Evolutionary conservation across 257 asterid species (phyloP).

Genomic region (Echites panduratus): DNA sequence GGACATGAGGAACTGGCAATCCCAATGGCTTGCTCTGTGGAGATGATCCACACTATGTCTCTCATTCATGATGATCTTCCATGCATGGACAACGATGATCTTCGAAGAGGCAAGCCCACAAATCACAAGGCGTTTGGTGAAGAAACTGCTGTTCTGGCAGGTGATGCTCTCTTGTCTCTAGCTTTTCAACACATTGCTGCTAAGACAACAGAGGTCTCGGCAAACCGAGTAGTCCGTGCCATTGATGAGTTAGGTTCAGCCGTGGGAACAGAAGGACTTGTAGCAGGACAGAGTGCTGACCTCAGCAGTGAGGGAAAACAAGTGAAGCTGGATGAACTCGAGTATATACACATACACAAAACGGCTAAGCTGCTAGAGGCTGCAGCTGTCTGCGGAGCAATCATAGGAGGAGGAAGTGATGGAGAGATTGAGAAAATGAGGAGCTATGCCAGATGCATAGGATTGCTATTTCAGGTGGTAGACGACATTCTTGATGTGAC

Average conservation of each 20-base stretch:
- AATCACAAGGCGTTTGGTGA: slow-evolving; percentile 60
- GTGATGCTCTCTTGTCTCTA: slow-evolving; percentile 59
- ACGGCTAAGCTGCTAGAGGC: slow-evolving; percentile 71
- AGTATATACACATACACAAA: slow-evolving; percentile 61
- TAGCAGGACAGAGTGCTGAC: slow-evolving; percentile 64
- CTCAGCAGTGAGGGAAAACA: slow-evolving; percentile 45
- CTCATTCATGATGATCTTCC: slow-evolving; percentile 74
- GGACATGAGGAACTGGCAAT: slow-evolving; percentile 42
- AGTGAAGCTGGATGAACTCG: slow-evolving; percentile 39
- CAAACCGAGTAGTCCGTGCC: slow-evolving; percentile 33
- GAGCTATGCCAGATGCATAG: slow-evolving; percentile 46
- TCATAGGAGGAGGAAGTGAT: slow-evolving; percentile 54
- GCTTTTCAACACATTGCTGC: slow-evolving; percentile 56
- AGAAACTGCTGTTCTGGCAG: slow-evolving; percentile 57
- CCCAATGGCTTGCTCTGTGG: slow-evolving; percentile 57
- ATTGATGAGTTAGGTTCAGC: slow-evolving; percentile 51
- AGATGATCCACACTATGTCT: slow-evolving; percentile 78
- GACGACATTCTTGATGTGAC: slow-evolving; percentile 68
- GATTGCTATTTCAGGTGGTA: slow-evolving; percentile 74
- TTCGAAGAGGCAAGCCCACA: slow-evolving; percentile 60
- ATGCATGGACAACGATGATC: slow-evolving; percentile 63
- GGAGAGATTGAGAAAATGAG: slow-evolving; percentile 50
- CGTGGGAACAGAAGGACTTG: slow-evolving; percentile 55
- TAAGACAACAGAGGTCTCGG: slow-evolving; percentile 26
- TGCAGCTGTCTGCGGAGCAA: slow-evolving; percentile 65